Base-by-base conservation (phyloP, 768 basidiomycete species). In the Tephrocybe rancida region DNA sequence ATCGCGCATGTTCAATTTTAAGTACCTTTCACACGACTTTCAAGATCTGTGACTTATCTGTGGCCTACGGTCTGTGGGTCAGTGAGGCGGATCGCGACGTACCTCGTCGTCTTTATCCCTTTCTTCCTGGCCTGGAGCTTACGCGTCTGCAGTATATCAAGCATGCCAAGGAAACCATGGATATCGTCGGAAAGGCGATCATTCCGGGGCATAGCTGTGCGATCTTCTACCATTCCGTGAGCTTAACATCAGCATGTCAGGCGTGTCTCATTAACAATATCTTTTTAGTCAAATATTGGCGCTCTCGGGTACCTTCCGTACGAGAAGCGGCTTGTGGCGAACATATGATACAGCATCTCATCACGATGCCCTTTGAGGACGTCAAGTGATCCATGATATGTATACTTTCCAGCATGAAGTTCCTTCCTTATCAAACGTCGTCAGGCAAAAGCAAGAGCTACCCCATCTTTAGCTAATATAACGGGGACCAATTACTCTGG, bases 141-240 rank as follows among this genome's bases (percentile, higher is more conserved):
- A 10, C 5, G 14, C 46, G n/a, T 35, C 39, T 19, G 21, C 27
- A 73, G 70, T 72, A 68, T 30, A 63, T 72, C 39, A 52, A 54
- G 2, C 44, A 64, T 24, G 66, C 62, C 18, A 67, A 71, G 39
- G 57, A 52, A 22, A 61, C 63, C 0, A 62, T 70, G 63, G 43
- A 57, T 6, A 56, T 68, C 35, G 44, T 70, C 22, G 57, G 51
- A 18, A 52, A 54, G 29, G 63, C 60, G 5, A 64, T 57, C 3
- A 49, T 62, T 2, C 69, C 68, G 70, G 70, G 25, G 62, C 69
- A 7, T 71, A 56, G 26, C 48, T 70, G 3, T 58, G 55, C 11
- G 70, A 71, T 49, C 30, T 69, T 14, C 25, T 70, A 18, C 69
- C 70, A 11, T 22, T 35, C 10, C 49, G 69, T 67, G 46, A 48